A percentile compares a stretch with the other conserved stretches of the same genome.
Conservation (phyloP, 371 early-diverging fungal genomes). For the Ordospora pajunii region DNA sequence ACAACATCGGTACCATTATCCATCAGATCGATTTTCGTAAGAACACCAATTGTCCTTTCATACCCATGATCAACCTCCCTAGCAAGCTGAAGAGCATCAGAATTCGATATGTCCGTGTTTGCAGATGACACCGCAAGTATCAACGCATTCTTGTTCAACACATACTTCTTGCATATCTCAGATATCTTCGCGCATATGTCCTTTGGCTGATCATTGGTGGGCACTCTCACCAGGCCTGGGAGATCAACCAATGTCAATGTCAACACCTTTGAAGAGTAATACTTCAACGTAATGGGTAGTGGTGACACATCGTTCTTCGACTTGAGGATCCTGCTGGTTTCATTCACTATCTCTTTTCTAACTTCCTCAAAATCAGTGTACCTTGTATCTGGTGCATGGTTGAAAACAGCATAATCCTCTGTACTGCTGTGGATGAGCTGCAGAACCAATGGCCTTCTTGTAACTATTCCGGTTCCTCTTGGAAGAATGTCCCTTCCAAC, state of each 20-base stretch:
- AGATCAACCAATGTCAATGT: slow-evolving; percentile 80
- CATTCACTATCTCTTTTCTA: slow-evolving; percentile 73
- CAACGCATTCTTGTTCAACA: slow-evolving; percentile 77
- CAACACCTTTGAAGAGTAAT: slow-evolving; percentile 72
- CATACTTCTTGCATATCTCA: slow-evolving; percentile 87
- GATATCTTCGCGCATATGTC: slow-evolving; percentile 84
- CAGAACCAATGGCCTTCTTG: slow-evolving; percentile 77
- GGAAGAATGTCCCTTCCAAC: slow-evolving; percentile 79
- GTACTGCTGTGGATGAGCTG: slow-evolving; percentile 65
- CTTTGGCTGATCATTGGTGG: slow-evolving; percentile 70
- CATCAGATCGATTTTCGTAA: slow-evolving; percentile 86
- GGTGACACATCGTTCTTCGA: slow-evolving; percentile 65
- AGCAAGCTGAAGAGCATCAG: slow-evolving; percentile 80
- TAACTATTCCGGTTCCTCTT: slow-evolving; percentile 77
- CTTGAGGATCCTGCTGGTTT: slow-evolving; percentile 74
- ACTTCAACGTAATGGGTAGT: slow-evolving; percentile 75
- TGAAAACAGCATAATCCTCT: slow-evolving; percentile 28
- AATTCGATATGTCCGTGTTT: slow-evolving; percentile 75
- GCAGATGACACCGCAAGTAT: slow-evolving; percentile 89
- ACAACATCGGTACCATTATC: slow-evolving; percentile 96
- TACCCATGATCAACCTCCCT: slow-evolving; percentile 78
- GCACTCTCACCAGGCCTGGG: slow-evolving; percentile 70
- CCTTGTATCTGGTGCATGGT: slow-evolving; percentile 60
- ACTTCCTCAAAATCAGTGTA: slow-evolving; percentile 73
- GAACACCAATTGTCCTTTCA: slow-evolving; percentile 72